Conservation (phyloP, 2,329 filamentous ascomycete species). For the Ophiostoma pallidulum region DNA sequence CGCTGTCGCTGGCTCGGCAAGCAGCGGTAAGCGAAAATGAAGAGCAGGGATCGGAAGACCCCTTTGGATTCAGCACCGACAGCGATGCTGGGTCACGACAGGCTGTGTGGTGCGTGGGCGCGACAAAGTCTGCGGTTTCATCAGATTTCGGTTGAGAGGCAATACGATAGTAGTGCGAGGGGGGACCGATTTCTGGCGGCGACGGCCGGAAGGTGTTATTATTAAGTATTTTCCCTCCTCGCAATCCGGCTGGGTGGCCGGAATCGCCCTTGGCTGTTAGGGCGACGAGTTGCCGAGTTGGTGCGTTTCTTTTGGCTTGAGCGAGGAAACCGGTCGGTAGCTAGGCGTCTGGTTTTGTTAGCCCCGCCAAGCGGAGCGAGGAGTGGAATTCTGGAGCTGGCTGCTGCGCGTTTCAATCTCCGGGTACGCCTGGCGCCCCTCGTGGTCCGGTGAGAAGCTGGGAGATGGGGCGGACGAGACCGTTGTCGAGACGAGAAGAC, state of each 20-base stretch:
- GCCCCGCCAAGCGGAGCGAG: conserved; percentile 13
- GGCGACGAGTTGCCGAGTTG: conserved; percentile 12
- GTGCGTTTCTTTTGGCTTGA: conserved; percentile 15
- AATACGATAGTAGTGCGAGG: conserved; percentile 10
- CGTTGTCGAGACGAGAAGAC: too few relatives aligned
- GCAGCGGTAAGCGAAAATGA: neutral
- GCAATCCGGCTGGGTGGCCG: conserved; percentile 11
- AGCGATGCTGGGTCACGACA: neutral
- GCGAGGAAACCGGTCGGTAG: conserved; percentile 6
- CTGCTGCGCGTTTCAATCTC: conserved; percentile 6
- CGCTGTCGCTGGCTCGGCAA: conserved; percentile 1
- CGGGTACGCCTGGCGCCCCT: too few relatives aligned
- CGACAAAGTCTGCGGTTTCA: neutral
- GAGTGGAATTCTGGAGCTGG: conserved; percentile 8
- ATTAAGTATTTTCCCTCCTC: conserved; percentile 16
- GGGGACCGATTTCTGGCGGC: conserved; percentile 9
- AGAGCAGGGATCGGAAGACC: neutral
- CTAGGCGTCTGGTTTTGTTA: neutral
- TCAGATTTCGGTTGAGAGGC: conserved; percentile 2
- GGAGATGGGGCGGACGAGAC: too few relatives aligned
- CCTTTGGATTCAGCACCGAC: neutral
- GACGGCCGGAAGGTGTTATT: conserved; percentile 12
- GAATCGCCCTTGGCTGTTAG: conserved; percentile 15
- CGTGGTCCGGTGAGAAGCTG: too few relatives aligned
- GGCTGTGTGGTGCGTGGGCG: neutral